Evolutionary conservation across 129 eudicot species (phyloP), one percentile per base, ranked within the genome.

Genomic region (Flaveria trinervia): DNA sequence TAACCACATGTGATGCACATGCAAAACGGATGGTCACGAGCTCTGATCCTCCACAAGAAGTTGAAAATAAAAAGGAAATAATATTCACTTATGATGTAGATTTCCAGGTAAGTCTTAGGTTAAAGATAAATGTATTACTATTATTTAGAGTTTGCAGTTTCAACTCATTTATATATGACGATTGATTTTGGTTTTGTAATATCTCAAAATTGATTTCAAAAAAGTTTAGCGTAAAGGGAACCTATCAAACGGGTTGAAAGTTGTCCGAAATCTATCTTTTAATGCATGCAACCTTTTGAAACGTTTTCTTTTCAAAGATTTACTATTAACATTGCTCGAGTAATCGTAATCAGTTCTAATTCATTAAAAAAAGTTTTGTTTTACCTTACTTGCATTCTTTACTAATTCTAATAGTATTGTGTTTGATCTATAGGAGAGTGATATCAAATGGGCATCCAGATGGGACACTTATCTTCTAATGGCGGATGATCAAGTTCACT

Each of bases 1-100:
- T 89, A 62, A 84, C 86, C 1, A 86, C 95, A 18, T 89, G 95
- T 69, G 89, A 89, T 78, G 89, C 94, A 16, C 94, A 89, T 84
- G 89, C 90, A 65, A 89, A 79, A 72, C 88, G 85, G 36, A 55
- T 72, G 49, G 89, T 86, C 69, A 80, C 89, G 26, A 83, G 70
- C 68, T 86, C 91, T 13, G 88, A 83, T 15, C 79, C 85, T 59
- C 91, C 95, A 22, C 95, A 86, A 83, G 95, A 89, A 70, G 95
- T 89, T 73, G 91, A 81, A 69, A 87, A 84, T 25, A 83, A 83
- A 51, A 81, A 86, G 80, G 95, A 89, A 77, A 81, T 86, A 20
- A 83, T 84, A 43, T 89, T 89, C 48, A 86, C 95, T 20, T 89
- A 86, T 60, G 91, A 89, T 73, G 87, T 86, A 30, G 85, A 83